Percentiles rank a stretch among this genome's conserved stretches.
These are phyloP conservation scores for Aureobasidium uvarum DNA, from an alignment of 2,329 filamentous ascomycete species.

Conservation along the genomic window DNA sequence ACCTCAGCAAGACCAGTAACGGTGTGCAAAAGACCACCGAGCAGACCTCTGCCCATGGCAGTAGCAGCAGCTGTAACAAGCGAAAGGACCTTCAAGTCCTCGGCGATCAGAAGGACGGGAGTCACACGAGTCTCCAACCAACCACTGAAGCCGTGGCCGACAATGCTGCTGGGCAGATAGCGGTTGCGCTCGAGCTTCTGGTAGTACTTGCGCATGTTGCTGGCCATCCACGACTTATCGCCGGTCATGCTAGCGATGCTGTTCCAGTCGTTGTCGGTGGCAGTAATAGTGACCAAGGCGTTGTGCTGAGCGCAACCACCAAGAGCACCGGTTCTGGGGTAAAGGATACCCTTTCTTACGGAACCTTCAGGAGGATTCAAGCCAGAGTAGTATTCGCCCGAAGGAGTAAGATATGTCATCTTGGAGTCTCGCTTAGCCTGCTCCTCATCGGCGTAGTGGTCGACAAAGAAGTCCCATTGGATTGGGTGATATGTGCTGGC, in stretches of 20 bases:
- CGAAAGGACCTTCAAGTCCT: constrained; percentile 55
- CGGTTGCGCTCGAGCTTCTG: constrained; percentile 53
- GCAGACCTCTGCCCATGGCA: constrained; percentile 41
- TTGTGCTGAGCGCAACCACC: constrained; percentile 63
- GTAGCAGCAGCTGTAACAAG: constrained; percentile 53
- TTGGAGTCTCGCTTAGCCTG: constrained; percentile 58
- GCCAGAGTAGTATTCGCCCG: constrained; percentile 55
- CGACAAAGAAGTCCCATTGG: constrained; percentile 64
- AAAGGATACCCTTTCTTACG: constrained; percentile 54
- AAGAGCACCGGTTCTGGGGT: constrained; percentile 57
- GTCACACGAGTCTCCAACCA: constrained; percentile 57
- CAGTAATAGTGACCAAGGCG: constrained; percentile 59
- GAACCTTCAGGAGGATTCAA: constrained; percentile 54
- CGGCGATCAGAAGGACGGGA: constrained; percentile 51
- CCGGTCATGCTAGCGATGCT: constrained; percentile 59
- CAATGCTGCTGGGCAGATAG: constrained; percentile 47
- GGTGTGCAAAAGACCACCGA: constrained; percentile 41
- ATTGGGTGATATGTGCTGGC: constrained; percentile 57
- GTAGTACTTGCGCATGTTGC: constrained; percentile 60
- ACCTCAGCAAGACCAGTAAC: constrained; percentile 45
- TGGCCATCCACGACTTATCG: constrained; percentile 57
- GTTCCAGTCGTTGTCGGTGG: constrained; percentile 59
- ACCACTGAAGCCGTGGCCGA: constrained; percentile 58
- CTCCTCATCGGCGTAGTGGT: constrained; percentile 57
- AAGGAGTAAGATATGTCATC: constrained; percentile 55